These are phyloP conservation scores for Podila horticola DNA, from an alignment of 192 early-diverging fungal genomes.

Conservation along the genomic window DNA sequence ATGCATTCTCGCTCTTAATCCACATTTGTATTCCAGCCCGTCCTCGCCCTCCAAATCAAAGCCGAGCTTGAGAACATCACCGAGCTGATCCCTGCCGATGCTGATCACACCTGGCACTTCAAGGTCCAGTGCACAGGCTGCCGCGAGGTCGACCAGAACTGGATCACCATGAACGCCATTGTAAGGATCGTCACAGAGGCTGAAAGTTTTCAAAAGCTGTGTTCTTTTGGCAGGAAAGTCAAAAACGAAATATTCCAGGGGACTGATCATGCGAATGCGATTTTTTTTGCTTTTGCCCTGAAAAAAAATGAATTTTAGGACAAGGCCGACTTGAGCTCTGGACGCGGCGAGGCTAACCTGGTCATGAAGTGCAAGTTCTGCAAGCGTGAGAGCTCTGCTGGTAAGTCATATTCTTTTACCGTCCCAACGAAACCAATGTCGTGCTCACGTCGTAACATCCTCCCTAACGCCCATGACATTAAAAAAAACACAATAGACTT, in stretches of 20 bases:
- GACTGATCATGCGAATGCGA: too few relatives aligned
- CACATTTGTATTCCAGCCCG: constrained; percentile 12
- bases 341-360: constrained; percentile 84
- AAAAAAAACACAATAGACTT: constrained; percentile 25
- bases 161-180: constrained; percentile 70
- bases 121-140: constrained; percentile 83
- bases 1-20: background rate
- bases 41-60: constrained; percentile 71
- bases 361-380: constrained; percentile 95
- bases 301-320: constrained; percentile 52
- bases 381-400: constrained; percentile 75
- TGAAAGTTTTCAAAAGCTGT: background rate
- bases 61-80: constrained; percentile 88
- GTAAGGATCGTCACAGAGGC: constrained; percentile 33
- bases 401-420: constrained; percentile 36
- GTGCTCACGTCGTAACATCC: background rate
- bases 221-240: background rate
- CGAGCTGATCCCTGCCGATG: constrained; percentile 68
- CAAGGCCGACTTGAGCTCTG: constrained; percentile 69
- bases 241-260: background rate
- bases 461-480: background rate
- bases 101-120: constrained; percentile 77
- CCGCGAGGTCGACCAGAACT: constrained; percentile 77
- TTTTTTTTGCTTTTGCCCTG: constrained; percentile 20
- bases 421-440: background rate